Evolutionary conservation across 2,329 filamentous ascomycete species (phyloP).

Genomic region (Monosporascus sp.): DNA sequence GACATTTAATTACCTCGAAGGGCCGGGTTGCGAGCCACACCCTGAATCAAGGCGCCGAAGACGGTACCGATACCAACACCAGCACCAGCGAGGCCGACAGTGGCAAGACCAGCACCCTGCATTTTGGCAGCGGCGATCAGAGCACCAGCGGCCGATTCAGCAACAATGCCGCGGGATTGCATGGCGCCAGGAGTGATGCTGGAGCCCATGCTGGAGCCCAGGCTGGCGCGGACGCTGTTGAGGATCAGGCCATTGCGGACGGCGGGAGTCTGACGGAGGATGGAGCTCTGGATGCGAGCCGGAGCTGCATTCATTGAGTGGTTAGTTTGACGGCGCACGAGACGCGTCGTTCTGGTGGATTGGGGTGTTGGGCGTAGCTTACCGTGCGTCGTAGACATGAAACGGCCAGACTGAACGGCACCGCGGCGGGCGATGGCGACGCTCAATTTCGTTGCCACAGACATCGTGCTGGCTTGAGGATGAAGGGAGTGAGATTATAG

Average conservation of each 20-base stretch:
- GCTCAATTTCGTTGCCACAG: slow-evolving; percentile 15
- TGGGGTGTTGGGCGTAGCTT: slow-evolving; percentile 7
- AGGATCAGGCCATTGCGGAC: slow-evolving; percentile 15
- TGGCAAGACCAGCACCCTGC: slow-evolving; percentile 12
- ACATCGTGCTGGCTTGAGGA: slow-evolving; percentile 10
- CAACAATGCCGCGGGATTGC: slow-evolving; percentile 22
- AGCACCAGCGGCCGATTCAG: slow-evolving; percentile 19
- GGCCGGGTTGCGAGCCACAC: slow-evolving; percentile 51
- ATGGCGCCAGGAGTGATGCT: slow-evolving; percentile 16
- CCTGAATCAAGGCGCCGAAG: slow-evolving; percentile 48
- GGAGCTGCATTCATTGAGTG: not conserved
- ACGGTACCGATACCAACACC: slow-evolving; percentile 44
- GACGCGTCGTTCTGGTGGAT: slow-evolving; percentile 3
- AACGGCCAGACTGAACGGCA: slow-evolving; percentile 14
- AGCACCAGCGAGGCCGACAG: slow-evolving; percentile 24
- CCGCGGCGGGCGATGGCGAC: slow-evolving; percentile 17
- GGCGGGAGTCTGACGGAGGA: slow-evolving; percentile 15
- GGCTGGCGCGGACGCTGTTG: slow-evolving; percentile 14
- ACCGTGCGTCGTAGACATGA: slow-evolving; percentile 16
- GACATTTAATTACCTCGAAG: slow-evolving; percentile 44
- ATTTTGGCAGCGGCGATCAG: slow-evolving; percentile 7
- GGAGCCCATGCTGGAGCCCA: slow-evolving; percentile 12
- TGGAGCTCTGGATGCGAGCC: slow-evolving; percentile 22
- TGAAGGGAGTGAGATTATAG: not conserved
- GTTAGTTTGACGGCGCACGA: not conserved